These are phyloP conservation scores for Alternaria dauci DNA, from an alignment of 2,329 filamentous ascomycete genomes.

Conservation along the genomic window DNA sequence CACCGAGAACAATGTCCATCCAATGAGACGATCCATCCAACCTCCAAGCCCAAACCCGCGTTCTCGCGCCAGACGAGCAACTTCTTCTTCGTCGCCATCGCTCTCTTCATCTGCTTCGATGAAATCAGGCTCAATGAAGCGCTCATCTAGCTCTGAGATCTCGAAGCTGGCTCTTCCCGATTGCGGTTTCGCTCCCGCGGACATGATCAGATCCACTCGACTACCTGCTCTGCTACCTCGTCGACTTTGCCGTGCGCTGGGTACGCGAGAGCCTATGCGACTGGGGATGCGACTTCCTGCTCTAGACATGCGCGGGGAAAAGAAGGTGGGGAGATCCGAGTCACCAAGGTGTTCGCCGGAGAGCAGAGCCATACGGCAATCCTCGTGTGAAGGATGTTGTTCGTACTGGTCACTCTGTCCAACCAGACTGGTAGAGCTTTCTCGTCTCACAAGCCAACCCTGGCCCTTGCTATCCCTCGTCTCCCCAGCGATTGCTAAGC, in stretches of 20 bases:
- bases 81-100: slow-evolving; percentile 61
- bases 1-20: slow-evolving; percentile 64
- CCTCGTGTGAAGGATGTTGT: slow-evolving; percentile 33
- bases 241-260: slow-evolving; percentile 51
- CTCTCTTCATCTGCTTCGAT: slow-evolving; percentile 56
- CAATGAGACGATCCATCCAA: slow-evolving; percentile 66
- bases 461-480: slow-evolving; percentile 70
- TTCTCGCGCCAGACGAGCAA: slow-evolving; percentile 60
- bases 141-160: slow-evolving; percentile 34
- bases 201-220: slow-evolving; percentile 49
- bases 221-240: slow-evolving; percentile 48
- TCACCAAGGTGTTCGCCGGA: slow-evolving; percentile 47
- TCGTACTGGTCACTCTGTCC: slow-evolving; percentile 49
- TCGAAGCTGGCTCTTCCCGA: slow-evolving; percentile 44
- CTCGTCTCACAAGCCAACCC: slow-evolving; percentile 65
- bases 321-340: slow-evolving; percentile 43
- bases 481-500: slow-evolving; percentile 64
- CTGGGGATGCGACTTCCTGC: slow-evolving; percentile 49
- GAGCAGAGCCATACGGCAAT: slow-evolving; percentile 37
- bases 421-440: slow-evolving; percentile 64
- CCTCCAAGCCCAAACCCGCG: slow-evolving; percentile 64
- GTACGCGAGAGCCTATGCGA: slow-evolving; percentile 49
- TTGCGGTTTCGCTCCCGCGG: slow-evolving; percentile 29
- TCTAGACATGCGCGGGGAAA: slow-evolving; percentile 42
- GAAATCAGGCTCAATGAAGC: slow-evolving; percentile 58